Base-by-base conservation (phyloP, 768 basidiomycete genomes). In the Austroboletus eburneus region DNA sequence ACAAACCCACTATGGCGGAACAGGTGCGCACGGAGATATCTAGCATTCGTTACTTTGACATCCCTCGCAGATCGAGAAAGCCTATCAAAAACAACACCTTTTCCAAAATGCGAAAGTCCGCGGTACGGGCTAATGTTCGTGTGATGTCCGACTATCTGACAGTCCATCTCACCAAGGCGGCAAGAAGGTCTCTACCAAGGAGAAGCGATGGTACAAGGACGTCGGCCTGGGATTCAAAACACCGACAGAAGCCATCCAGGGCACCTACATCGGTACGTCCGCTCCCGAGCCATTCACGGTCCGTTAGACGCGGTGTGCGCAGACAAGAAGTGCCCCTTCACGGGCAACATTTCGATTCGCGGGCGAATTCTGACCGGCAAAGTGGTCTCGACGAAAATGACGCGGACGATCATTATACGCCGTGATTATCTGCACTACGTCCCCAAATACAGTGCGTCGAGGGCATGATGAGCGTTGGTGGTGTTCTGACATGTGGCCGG, bases 241-340 rank as follows among this genome's bases (percentile, higher is more conserved):
- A 23, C 96, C 96, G 39, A 62, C 83, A 54, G 94, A 97, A 62
- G 96, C 96, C 45, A 91, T 98, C 67, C 91, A 80, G 46, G 96
- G 93, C 64, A 88, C 91, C 56, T 99, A 98, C 76, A 87, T 96
- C 63, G 92, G 91, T 93, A 67, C 53, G 91, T 76, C 42, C 22
- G 20, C 22, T 29, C 27, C 23, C 22, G 25, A 43, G 36, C 13
- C n/a, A 18, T 36, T 24, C 9, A 2, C 13, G 21, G 16, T 41
- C 29, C 14, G 23, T 42, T 52, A 30, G 34, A 52, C 18, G 22
- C 21, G 32, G 9, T n/a, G n/a, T n/a, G 39, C 30, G 25, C 60
- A 92, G 96, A 99, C 82, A 98, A 98, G 80, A 99, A 99, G 75
- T 99, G 96, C 77, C 96, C 96, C 22, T 99, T 97, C 80, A 94